Evolutionary conservation across 2,329 filamentous ascomycete genomes (phyloP), one percentile per base, ranked within the genome.

Genomic region (Aureobasidium sp.): DNA sequence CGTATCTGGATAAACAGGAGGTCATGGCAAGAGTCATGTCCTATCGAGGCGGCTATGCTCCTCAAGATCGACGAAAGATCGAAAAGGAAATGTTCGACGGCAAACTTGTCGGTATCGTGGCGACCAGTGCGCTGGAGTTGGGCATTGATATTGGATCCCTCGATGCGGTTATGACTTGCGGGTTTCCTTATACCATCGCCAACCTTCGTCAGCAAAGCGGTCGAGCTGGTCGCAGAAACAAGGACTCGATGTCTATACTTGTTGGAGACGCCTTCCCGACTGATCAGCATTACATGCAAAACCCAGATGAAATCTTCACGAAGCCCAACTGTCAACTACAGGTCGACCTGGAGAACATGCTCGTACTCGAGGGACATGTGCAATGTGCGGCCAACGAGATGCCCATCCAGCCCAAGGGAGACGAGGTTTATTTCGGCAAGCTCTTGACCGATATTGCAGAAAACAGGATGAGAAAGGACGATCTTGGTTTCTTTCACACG

Each of bases 71-170:
- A 61, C 84, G 94, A 19, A 81, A 83, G 61, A 97, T 99, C 63
- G 94, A 99, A 73, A 85, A 82, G 29, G 92, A 97, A 71, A 97
- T 99, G 94, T 99, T 99, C 68, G 89, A 96, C 61, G 94, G 94
- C 0, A 94, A 92, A 69, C 80, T 99, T 1, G 81, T 97, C 64
- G 94, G 94, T 1, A 95, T 99, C 62, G 86, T 99, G 35, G 93
- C 93, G 2, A 99, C 94, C 0, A 96, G 88, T 60, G 94, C 94
- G 0, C 80, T 99, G 2, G 94, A 99, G 71, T 78, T 99, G 1
- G 94, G 94, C 31, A 90, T 99, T 45, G 94, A 99, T 71, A 97
- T 99, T 66, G 94, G 94, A 17, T 90, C 88, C 1, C 79, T 99
- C 9, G 94, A 99, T 73, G 94, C 92, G 60, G 94, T 99, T 14